Evolutionary conservation across 441 rosid genomes (phyloP).

Genomic region (Daphne laureola): DNA sequence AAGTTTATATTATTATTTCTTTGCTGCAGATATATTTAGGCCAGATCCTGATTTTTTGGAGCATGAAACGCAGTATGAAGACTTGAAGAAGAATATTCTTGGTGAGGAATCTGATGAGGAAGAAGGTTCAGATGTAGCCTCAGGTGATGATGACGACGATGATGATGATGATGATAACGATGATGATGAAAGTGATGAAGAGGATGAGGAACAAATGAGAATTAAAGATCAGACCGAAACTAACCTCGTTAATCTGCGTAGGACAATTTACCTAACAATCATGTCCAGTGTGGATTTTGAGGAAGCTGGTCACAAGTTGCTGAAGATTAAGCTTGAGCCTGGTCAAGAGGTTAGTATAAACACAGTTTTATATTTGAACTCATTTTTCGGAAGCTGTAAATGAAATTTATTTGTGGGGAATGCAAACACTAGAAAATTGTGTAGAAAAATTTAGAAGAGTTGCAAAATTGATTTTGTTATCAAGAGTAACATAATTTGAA

Average conservation of each 20-base stretch:
- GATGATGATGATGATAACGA: constrained; percentile 28
- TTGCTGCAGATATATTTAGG: constrained; percentile 71
- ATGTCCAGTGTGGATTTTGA: constrained; percentile 99
- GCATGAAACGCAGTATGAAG: constrained; percentile 83
- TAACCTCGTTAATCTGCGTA: constrained; percentile 81
- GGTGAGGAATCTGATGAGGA: constrained; percentile 83
- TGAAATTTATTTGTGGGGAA: no score
- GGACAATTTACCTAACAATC: constrained; percentile 89
- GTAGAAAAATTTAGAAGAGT: no score
- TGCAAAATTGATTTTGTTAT: no score
- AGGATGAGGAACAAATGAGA: constrained; percentile 63
- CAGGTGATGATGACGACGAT: constrained; percentile 54
- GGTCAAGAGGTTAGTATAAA: constrained; percentile 78
- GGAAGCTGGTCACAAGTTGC: constrained; percentile 93
- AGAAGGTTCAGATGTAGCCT: constrained; percentile 62
- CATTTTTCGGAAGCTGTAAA: background rate
- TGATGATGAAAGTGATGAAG: constrained; percentile 57
- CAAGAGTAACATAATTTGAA: no score
- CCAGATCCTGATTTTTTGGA: constrained; percentile 70
- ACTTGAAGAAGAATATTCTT: constrained; percentile 66
- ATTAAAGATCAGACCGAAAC: constrained; percentile 93
- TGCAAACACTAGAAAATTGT: no score
- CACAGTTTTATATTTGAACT: constrained; percentile 3
- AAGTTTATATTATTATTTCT: constrained; percentile 6
- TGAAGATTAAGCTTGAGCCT: constrained; percentile 87